phyloP scores from a whole-genome alignment of 2,329 filamentous ascomycete species.

The Acephala macrosclerotiorum region DNA sequence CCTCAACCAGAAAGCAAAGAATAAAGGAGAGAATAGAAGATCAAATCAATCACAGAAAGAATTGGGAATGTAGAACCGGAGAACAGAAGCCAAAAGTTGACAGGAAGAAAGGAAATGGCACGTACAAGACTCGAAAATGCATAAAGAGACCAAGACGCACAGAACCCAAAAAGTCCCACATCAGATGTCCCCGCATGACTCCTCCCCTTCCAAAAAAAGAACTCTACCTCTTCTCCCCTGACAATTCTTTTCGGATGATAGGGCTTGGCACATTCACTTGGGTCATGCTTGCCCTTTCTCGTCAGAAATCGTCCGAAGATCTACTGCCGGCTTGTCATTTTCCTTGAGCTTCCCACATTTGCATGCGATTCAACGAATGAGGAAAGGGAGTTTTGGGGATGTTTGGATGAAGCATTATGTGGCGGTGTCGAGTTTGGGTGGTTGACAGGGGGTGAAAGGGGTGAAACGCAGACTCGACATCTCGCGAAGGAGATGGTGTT shows the following conservation, averaged over 20 bases:
- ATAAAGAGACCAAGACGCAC: not conserved
- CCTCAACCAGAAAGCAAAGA: slow-evolving; percentile 10
- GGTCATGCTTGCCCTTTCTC: not conserved
- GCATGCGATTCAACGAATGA: not conserved
- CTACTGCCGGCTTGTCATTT: not conserved
- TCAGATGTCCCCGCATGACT: slow-evolving; percentile 4
- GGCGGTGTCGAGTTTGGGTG: not conserved
- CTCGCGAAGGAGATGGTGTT: no score
- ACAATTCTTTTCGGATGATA: no score
- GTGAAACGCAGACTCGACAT: not conserved
- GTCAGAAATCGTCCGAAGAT: not conserved
- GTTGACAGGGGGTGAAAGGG: not conserved
- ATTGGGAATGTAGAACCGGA: slow-evolving; percentile 5
- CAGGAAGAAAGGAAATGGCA: not conserved
- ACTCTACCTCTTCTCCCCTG: not conserved
- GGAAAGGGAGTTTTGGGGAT: not conserved
- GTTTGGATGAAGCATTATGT: not conserved
- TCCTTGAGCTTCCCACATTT: not conserved
- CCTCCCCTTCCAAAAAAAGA: not conserved
- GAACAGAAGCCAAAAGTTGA: no score
- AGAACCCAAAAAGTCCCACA: not conserved
- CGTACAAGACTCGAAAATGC: not conserved
- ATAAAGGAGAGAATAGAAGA: slow-evolving; percentile 4
- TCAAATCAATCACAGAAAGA: slow-evolving; percentile 12
- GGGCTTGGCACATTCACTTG: not conserved